A percentile compares a stretch with the other conserved stretches of the same genome.
Conservation (phyloP, 768 basidiomycete genomes). For the Clavulina sp. region DNA sequence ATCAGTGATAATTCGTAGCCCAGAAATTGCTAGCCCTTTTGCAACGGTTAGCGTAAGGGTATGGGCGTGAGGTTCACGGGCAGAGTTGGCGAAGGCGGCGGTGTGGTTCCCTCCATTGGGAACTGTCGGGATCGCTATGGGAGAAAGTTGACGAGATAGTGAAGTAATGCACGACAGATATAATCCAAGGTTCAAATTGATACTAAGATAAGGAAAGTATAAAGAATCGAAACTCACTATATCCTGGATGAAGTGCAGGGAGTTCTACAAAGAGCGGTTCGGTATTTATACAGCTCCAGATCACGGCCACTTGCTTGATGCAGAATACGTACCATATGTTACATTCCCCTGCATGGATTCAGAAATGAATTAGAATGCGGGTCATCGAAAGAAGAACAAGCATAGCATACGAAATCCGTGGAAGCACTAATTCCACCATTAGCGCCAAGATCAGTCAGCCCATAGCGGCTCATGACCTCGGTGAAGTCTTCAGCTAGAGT, state of each 20-base stretch:
- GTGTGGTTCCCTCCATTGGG: constrained; percentile 67
- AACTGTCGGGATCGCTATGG: constrained; percentile 55
- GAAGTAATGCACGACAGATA: no score
- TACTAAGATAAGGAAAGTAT: neutral
- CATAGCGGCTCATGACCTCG: constrained; percentile 31
- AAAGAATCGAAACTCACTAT: constrained; percentile 27
- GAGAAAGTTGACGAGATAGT: no score
- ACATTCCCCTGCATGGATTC: constrained; percentile 49
- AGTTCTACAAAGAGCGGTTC: no score
- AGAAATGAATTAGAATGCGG: neutral
- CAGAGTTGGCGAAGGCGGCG: constrained; percentile 42
- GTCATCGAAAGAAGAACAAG: neutral
- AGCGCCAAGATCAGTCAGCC: constrained; percentile 34
- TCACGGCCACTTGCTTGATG: neutral
- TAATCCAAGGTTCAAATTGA: neutral
- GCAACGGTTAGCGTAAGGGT: constrained; percentile 47
- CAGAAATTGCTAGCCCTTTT: constrained; percentile 54
- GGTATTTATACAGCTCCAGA: neutral
- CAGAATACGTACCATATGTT: constrained; percentile 14
- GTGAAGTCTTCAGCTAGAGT: constrained; percentile 39
- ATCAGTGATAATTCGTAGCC: constrained; percentile 52
- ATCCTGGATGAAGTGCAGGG: constrained; percentile 59
- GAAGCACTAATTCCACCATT: constrained; percentile 58
- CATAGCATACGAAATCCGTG: constrained; percentile 53
- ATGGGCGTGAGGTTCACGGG: constrained; percentile 42